A percentile compares a stretch with the other conserved stretches of the same genome.
These are phyloP conservation scores for Colletotrichum brevisporum DNA, from an alignment of 2,329 filamentous ascomycete species.

Conservation along the genomic window DNA sequence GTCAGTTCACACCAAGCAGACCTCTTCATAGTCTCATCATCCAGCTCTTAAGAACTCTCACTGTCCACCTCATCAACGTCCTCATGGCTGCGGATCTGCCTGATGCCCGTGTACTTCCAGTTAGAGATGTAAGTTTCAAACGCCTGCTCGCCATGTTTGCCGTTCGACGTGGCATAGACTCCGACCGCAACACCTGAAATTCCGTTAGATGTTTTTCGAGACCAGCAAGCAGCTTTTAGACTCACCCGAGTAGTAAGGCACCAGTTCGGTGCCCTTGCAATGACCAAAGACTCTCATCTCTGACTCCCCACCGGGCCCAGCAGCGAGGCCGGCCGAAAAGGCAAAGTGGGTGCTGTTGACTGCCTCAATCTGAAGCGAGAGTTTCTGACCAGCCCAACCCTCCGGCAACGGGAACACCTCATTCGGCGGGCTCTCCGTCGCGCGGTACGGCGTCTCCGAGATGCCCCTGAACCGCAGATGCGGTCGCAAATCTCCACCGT, in stretches of 20 bases:
- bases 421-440: conserved; percentile 11
- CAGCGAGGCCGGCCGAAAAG: conserved; percentile 31
- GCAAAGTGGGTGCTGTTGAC: conserved; percentile 37
- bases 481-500: conserved; percentile 5
- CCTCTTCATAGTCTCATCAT: not conserved
- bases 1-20: not conserved
- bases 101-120: conserved; percentile 21
- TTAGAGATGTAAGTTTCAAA: conserved; percentile 39
- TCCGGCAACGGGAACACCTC: conserved; percentile 24
- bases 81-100: conserved; percentile 28
- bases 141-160: conserved; percentile 40
- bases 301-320: not conserved
- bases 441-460: conserved; percentile 38
- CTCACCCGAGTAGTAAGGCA: conserved; percentile 42
- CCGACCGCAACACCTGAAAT: conserved; percentile 24
- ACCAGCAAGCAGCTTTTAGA: not conserved
- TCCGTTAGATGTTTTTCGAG: conserved; percentile 40
- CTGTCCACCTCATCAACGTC: conserved; percentile 12
- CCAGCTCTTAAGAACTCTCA: not conserved
- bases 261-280: conserved; percentile 36
- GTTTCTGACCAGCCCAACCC: conserved; percentile 29
- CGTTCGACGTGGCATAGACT: conserved; percentile 36
- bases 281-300: conserved; percentile 33
- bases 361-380: conserved; percentile 32
- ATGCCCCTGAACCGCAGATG: conserved; percentile 41